Conservation (phyloP, 192 early-diverging fungal genomes). For the Coemansia umbellata region DNA sequence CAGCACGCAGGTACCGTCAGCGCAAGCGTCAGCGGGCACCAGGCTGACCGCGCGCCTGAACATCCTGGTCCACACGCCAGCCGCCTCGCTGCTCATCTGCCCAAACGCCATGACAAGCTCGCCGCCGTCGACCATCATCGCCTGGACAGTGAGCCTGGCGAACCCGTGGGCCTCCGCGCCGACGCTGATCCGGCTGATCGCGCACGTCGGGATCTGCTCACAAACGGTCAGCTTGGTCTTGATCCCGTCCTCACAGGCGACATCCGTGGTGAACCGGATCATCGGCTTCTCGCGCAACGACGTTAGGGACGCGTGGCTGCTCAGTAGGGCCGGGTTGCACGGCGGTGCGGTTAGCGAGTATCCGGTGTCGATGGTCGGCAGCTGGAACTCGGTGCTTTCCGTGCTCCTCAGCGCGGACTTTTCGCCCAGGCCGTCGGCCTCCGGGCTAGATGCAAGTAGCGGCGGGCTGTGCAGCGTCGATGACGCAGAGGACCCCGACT, state of each 20-base stretch:
- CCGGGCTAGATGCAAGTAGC: constrained; percentile 7
- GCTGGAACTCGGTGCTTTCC: constrained; percentile 9
- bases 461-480: constrained; percentile 26
- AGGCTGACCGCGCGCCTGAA: constrained; percentile 22
- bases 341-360: constrained; percentile 12
- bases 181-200: constrained; percentile 35
- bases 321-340: constrained; percentile 5
- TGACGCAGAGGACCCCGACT: constrained; percentile 27
- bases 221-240: constrained; percentile 15
- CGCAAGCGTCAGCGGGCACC: constrained; percentile 17
- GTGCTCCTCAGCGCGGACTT: neutral
- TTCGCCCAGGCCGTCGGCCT: neutral
- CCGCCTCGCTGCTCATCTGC: constrained; percentile 20
- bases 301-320: constrained; percentile 37
- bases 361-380: constrained; percentile 31
- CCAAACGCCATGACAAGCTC: constrained; percentile 17
- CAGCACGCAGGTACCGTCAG: constrained; percentile 4
- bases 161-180: constrained; percentile 25
- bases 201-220: constrained; percentile 10
- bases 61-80: constrained; percentile 37
- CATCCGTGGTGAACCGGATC: constrained; percentile 22
- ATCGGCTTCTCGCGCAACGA: constrained; percentile 32
- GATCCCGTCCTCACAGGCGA: neutral
- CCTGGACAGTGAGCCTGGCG: constrained; percentile 25
- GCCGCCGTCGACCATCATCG: constrained; percentile 10